phyloP scores from a whole-genome alignment of 192 early-diverging fungal species.

The Phycomyces blakesleeanus region DNA sequence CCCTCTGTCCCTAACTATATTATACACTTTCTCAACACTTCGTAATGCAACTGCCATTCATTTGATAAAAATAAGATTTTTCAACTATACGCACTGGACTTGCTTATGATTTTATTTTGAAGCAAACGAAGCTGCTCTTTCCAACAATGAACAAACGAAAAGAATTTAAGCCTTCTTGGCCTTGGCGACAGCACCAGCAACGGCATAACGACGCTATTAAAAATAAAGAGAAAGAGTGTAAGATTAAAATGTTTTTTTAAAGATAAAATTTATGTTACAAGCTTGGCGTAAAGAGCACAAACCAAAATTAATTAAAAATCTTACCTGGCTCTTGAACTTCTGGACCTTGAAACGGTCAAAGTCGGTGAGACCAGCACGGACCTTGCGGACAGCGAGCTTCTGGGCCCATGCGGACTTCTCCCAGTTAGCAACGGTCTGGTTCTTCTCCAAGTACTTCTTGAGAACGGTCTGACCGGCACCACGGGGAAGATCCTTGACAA shows the following conservation, averaged over 20 bases:
- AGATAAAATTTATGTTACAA: too few relatives aligned
- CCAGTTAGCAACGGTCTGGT: slow-evolving; percentile 79
- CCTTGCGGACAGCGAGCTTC: slow-evolving; percentile 84
- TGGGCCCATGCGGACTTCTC: slow-evolving; percentile 91
- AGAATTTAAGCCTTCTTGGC: slow-evolving; percentile 15
- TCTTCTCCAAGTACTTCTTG: slow-evolving; percentile 78
- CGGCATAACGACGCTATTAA: slow-evolving; percentile 11
- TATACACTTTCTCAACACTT: neutral
- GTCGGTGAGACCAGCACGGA: slow-evolving; percentile 78
- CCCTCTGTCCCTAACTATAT: too few relatives aligned
- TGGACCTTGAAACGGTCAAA: slow-evolving; percentile 99
- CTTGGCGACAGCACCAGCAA: slow-evolving; percentile 7
- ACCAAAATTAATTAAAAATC: slow-evolving; percentile 3
- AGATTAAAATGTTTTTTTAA: too few relatives aligned
- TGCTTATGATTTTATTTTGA: neutral
- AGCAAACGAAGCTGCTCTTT: neutral
- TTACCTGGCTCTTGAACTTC: slow-evolving; percentile 89
- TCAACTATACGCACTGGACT: neutral
- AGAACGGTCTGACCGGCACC: slow-evolving; percentile 71
- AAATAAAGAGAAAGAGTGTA: too few relatives aligned
- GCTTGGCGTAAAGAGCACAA: neutral
- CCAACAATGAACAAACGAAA: slow-evolving; percentile 17
- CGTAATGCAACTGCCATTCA: neutral
- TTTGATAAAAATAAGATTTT: neutral
- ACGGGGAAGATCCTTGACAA: slow-evolving; percentile 82